phyloP scores from a whole-genome alignment of 2,329 filamentous ascomycete species.

The Talaromyces pinophilus region DNA sequence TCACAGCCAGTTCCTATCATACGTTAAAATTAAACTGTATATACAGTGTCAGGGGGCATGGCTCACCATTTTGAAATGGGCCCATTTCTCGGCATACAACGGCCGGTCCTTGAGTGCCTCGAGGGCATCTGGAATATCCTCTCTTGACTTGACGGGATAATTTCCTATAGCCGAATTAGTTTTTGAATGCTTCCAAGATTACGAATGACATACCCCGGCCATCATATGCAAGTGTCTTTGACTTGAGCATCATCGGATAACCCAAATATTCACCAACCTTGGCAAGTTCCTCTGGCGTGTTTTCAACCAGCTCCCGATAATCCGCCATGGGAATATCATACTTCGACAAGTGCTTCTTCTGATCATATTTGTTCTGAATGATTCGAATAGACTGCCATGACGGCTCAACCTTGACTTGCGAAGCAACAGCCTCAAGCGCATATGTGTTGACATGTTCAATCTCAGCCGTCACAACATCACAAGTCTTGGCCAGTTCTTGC shows the following conservation, averaged over 20 bases:
- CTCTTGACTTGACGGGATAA: constrained; percentile 61
- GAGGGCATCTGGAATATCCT: constrained; percentile 66
- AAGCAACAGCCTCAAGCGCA: constrained; percentile 78
- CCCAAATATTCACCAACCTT: constrained; percentile 66
- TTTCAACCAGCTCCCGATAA: constrained; percentile 65
- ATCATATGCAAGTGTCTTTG: constrained; percentile 86
- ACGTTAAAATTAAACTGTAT: constrained; percentile 23
- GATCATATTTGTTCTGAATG: constrained; percentile 91
- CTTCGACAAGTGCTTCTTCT: constrained; percentile 76
- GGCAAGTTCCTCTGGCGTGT: constrained; percentile 62
- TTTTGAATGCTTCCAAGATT: not conserved
- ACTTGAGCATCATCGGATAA: constrained; percentile 90
- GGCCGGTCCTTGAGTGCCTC: constrained; percentile 67
- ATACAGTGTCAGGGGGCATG: not conserved
- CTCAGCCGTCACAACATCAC: constrained; percentile 85
- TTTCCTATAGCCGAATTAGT: constrained; percentile 53
- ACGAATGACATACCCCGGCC: constrained; percentile 66
- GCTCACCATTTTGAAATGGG: constrained; percentile 68
- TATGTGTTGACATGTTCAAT: constrained; percentile 95
- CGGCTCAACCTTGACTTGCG: constrained; percentile 70
- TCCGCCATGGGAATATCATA: constrained; percentile 71
- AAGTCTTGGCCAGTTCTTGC: constrained; percentile 71
- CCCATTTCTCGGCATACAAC: constrained; percentile 88
- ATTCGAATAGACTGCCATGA: constrained; percentile 82
- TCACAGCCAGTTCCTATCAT: constrained; percentile 75